Percentiles rank a stretch among this genome's conserved stretches.
Conservation (phyloP, 176 grass and related monocot genomes). For the Phyllostachys edulis region DNA sequence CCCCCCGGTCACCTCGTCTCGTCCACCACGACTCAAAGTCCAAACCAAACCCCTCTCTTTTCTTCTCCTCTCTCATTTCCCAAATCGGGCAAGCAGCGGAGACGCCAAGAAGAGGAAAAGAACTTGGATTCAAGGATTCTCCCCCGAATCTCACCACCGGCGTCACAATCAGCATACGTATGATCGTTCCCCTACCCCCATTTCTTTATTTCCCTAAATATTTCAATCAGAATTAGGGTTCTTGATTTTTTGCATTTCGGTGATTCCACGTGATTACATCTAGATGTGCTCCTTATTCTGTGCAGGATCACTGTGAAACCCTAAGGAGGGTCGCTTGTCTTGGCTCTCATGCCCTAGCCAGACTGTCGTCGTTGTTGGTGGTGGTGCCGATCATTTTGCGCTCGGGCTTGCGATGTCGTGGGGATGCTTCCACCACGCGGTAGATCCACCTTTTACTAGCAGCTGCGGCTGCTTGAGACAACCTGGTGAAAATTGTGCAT, state of each 20-base stretch:
- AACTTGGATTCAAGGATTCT: background rate
- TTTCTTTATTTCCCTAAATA: background rate
- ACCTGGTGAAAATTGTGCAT: constrained; percentile 5
- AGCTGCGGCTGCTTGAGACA: background rate
- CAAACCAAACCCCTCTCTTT: background rate
- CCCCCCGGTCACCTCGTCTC: background rate
- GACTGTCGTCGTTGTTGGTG: background rate
- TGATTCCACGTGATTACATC: background rate
- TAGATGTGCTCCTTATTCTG: background rate
- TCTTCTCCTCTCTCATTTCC: background rate
- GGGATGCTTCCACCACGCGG: background rate
- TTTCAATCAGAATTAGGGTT: constrained; percentile 8
- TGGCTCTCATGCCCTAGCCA: constrained; percentile 9
- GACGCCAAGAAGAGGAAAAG: background rate
- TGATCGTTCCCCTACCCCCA: background rate
- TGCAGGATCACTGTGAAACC: constrained; percentile 27
- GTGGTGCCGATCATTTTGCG: background rate
- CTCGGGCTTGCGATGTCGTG: constrained; percentile 33
- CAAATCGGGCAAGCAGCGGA: background rate
- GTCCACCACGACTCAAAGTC: background rate
- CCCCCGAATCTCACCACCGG: background rate
- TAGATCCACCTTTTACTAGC: constrained; percentile 9
- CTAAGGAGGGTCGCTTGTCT: background rate
- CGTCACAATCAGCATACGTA: constrained; percentile 5
- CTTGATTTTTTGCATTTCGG: background rate